phyloP scores from a whole-genome alignment of 768 basidiomycete species.

The Mycena polygramma region DNA sequence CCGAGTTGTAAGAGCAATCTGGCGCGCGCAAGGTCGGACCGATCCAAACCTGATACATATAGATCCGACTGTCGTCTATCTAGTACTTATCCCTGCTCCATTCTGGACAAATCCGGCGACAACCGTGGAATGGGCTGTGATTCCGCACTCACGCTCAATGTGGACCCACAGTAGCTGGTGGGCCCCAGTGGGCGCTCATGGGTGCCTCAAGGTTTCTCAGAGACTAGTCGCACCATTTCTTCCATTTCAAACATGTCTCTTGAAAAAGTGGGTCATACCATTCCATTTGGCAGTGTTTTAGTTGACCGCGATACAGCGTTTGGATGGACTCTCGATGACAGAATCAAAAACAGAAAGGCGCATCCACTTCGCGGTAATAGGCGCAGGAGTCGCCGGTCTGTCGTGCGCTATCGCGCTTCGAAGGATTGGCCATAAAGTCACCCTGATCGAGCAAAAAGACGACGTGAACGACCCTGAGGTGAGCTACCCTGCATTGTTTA shows the following conservation, averaged over 20 bases:
- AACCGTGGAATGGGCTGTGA: not conserved
- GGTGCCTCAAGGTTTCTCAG: not conserved
- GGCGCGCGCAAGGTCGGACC: no score
- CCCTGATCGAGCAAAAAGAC: slow-evolving; percentile 3
- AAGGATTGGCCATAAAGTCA: slow-evolving; percentile 22
- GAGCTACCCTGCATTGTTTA: not conserved
- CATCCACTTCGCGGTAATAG: slow-evolving; percentile 15
- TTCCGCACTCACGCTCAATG: no score
- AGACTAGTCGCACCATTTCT: not conserved
- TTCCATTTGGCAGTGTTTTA: not conserved
- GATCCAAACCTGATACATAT: no score
- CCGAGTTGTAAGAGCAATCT: no score
- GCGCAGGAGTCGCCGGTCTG: slow-evolving; percentile 16
- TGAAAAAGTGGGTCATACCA: not conserved
- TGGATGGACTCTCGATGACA: not conserved
- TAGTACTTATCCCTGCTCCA: no score
- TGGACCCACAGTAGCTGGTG: not conserved
- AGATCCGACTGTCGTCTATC: no score
- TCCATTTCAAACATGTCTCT: not conserved
- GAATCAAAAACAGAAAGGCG: not conserved
- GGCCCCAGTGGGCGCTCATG: not conserved
- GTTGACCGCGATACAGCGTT: not conserved
- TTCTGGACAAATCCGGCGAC: not conserved
- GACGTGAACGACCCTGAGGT: not conserved
- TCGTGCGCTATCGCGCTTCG: slow-evolving; percentile 19